Conservation (phyloP, 306 rosid genomes). For the Delonix regia region DNA sequence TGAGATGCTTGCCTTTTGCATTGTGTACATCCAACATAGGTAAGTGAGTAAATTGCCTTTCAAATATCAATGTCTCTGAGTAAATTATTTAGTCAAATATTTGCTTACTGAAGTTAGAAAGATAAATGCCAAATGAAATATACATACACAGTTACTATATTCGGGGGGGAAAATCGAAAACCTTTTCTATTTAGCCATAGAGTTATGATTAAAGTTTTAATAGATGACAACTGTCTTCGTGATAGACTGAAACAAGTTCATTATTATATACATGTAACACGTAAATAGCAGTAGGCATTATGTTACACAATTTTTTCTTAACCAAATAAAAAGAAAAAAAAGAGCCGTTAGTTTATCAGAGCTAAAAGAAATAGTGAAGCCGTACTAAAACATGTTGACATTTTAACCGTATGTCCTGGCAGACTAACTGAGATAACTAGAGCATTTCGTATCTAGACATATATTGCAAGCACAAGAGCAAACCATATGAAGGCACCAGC, state of each 20-base stretch:
- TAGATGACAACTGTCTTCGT: neutral
- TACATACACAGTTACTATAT: neutral
- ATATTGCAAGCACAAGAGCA: neutral
- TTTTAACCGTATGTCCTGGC: neutral
- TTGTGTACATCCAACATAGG: slow-evolving; percentile 1
- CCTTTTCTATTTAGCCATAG: neutral
- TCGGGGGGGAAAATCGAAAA: neutral
- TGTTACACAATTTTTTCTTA: too few relatives aligned
- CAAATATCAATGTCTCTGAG: slow-evolving; percentile 15
- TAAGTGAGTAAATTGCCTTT: slow-evolving; percentile 11
- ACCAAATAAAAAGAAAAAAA: neutral
- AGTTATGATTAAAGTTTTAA: neutral
- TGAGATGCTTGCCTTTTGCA: slow-evolving; percentile 61
- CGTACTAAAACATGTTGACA: neutral
- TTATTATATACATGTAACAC: neutral
- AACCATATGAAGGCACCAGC: neutral
- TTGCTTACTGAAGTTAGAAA: neutral
- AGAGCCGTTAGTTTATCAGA: neutral
- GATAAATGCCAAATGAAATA: slow-evolving; percentile 2
- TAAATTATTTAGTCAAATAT: neutral
- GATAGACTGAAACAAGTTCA: neutral
- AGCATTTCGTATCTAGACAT: neutral
- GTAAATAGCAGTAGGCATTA: neutral
- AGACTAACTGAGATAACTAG: neutral
- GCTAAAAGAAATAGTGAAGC: neutral